Conservation (phyloP, 2,329 filamentous ascomycete species). For the Colletotrichum truncatum region DNA sequence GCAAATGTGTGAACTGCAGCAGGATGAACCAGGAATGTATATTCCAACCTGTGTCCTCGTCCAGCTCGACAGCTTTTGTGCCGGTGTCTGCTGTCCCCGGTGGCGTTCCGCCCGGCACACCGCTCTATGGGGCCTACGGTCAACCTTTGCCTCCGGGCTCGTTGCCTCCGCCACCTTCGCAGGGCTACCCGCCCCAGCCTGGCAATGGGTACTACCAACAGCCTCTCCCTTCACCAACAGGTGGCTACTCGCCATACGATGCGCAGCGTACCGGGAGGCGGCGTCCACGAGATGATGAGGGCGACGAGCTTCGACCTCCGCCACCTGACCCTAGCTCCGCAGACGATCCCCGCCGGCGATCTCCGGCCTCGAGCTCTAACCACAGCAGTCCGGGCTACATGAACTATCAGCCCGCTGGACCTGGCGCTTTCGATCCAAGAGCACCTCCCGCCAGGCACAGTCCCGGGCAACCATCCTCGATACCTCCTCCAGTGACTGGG, state of each 20-base stretch:
- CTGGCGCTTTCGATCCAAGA: constrained; percentile 17
- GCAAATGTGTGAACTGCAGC: constrained; percentile 69
- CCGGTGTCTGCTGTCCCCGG: constrained; percentile 67
- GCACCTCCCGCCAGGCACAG: constrained; percentile 43
- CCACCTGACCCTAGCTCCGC: constrained; percentile 50
- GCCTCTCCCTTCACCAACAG: constrained; percentile 54
- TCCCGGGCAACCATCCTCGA: constrained; percentile 48
- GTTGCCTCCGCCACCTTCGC: constrained; percentile 16
- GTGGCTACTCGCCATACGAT: constrained; percentile 50
- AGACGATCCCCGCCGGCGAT: constrained; percentile 61
- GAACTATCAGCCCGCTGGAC: constrained; percentile 16
- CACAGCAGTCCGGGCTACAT: constrained; percentile 54
- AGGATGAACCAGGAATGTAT: constrained; percentile 71
- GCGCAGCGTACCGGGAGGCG: constrained; percentile 45
- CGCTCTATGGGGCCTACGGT: constrained; percentile 66
- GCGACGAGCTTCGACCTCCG: constrained; percentile 54
- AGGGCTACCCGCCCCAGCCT: constrained; percentile 21
- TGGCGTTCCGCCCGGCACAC: constrained; percentile 65
- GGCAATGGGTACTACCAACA: constrained; percentile 48
- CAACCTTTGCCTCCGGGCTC: constrained; percentile 55
- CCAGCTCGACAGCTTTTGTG: constrained; percentile 65
- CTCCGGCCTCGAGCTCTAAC: constrained; percentile 58
- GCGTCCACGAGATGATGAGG: constrained; percentile 49
- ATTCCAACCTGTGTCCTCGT: constrained; percentile 67
- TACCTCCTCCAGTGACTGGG: constrained; percentile 40